Percentiles rank a stretch among this genome's conserved stretches.
Conservation (phyloP, 1,139 yeast species). For the Debaryomyces psychrophilus region DNA sequence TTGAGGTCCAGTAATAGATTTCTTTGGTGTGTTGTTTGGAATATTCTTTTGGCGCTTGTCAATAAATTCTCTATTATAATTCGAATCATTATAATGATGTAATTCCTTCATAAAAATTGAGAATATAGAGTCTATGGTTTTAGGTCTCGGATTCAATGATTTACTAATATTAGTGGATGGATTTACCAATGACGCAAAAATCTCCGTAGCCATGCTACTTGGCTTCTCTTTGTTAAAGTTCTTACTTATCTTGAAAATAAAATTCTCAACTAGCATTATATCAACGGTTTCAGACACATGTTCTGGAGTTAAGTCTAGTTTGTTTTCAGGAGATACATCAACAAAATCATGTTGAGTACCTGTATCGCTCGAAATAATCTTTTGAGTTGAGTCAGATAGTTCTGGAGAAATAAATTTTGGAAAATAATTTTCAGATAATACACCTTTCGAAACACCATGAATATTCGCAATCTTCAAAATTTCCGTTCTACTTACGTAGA, state of each 20-base stretch:
- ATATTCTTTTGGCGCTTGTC: constrained; percentile 18
- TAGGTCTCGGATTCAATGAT: constrained; percentile 25
- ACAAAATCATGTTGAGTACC: not conserved
- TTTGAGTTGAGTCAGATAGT: constrained; percentile 6
- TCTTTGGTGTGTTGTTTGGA: constrained; percentile 28
- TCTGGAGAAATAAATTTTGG: constrained; percentile 16
- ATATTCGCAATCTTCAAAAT: constrained; percentile 13
- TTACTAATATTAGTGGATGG: constrained; percentile 21
- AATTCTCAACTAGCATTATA: constrained; percentile 32
- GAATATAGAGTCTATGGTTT: constrained; percentile 35
- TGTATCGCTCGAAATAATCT: not conserved
- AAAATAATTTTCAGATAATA: constrained; percentile 13
- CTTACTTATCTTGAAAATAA: constrained; percentile 38
- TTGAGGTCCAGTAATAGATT: constrained; percentile 29
- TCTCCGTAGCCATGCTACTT: constrained; percentile 26
- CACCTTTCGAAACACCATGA: constrained; percentile 15
- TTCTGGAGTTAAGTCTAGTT: constrained; percentile 7
- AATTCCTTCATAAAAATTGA: constrained; percentile 38
- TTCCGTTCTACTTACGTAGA: constrained; percentile 18
- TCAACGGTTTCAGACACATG: constrained; percentile 14
- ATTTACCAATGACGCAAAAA: constrained; percentile 27
- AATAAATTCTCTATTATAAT: constrained; percentile 25
- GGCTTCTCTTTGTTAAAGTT: constrained; percentile 24
- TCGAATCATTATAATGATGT: constrained; percentile 38
- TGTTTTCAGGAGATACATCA: constrained; percentile 5